These are phyloP conservation scores for Globisporangium spinosum DNA, from an alignment of 352 stramenopile genomes.

Conservation along the genomic window DNA sequence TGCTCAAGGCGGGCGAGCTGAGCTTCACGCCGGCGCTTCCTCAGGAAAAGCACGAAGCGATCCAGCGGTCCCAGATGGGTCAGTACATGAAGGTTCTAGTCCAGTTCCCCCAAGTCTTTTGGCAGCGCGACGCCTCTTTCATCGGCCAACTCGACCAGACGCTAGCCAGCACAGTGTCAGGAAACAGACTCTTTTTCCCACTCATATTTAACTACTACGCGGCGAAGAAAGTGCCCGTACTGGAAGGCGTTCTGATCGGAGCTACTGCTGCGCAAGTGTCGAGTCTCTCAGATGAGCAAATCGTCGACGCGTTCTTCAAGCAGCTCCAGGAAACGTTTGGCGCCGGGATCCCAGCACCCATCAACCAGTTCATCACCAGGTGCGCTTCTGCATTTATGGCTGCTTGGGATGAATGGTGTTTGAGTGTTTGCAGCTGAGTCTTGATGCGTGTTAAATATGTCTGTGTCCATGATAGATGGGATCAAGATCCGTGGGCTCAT, in stretches of 20 bases:
- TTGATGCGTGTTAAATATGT: not conserved
- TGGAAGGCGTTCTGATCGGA: slow-evolving; percentile 57
- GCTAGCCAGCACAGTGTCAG: not conserved
- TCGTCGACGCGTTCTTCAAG: slow-evolving; percentile 39
- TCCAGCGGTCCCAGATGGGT: slow-evolving; percentile 52
- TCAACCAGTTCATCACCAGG: slow-evolving; percentile 50
- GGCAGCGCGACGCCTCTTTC: slow-evolving; percentile 42
- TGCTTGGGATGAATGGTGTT: not conserved
- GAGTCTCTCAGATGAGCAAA: slow-evolving; percentile 35
- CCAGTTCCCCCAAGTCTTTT: slow-evolving; percentile 62
- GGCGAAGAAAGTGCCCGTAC: slow-evolving; percentile 43
- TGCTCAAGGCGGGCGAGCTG: slow-evolving; percentile 42
- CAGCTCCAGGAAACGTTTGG: slow-evolving; percentile 50
- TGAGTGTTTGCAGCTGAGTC: slow-evolving; percentile 1
- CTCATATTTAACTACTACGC: slow-evolving; percentile 61
- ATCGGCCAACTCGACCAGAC: slow-evolving; percentile 31
- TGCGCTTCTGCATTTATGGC: slow-evolving; percentile 8
- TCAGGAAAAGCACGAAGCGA: slow-evolving; percentile 33
- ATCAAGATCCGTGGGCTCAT: slow-evolving; percentile 47
- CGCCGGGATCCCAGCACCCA: slow-evolving; percentile 28
- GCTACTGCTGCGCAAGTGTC: slow-evolving; percentile 35
- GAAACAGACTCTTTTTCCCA: slow-evolving; percentile 34
- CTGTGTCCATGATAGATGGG: slow-evolving; percentile 36
- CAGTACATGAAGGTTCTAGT: slow-evolving; percentile 80
- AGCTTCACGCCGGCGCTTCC: slow-evolving; percentile 50